Evolutionary conservation across 2,329 filamentous ascomycete genomes (phyloP), one percentile per base, ranked within the genome.

Genomic region (Talaromyces marneffei): DNA sequence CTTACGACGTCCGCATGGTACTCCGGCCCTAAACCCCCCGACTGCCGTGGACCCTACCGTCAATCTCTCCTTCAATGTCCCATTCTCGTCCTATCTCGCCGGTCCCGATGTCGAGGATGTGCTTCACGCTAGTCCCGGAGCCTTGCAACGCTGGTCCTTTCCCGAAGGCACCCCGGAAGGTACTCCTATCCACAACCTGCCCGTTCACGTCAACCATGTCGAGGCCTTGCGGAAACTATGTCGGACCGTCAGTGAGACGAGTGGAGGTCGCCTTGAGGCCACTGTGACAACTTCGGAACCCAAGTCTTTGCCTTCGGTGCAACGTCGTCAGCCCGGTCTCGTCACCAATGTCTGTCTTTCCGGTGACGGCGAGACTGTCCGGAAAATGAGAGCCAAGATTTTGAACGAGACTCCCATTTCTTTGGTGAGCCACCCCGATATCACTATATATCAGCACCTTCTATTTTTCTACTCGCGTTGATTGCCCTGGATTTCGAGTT

Each of bases 1-100:
- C 63, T 75, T 83, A 70, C 85, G 86, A 75, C 84, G 85, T 66
- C 74, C 82, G 72, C 70, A 82, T 70, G 74, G 74, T 62, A 73
- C 74, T 35, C 80, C 79, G 25, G 79, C 79, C 20, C 79, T 86
- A 72, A 82, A 87, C 69, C 87, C 89, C 66, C 85, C 88, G 62
- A 87, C 88, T 66, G 82, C 87, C 65, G 83, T 88, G 72, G 89
- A 93, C 74, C 82, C 87, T 57, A 87, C 86, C 66, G 90, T 97
- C 76, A 91, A 95, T 77, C 88, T 96, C 75, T 93, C 91, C 66
- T 97, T 99, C 86, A 97, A 97, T 74, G 89, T 99, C 54, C 94
- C 94, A 64, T 97, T 97, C 78, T 88, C 92, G 68, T 96, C 91
- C 66, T 93, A 93, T 70, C 86, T 99, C 64, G 85, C 90, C 65